Base-by-base conservation (phyloP, 305 asterid species). In the Fraxinus nigra region DNA sequence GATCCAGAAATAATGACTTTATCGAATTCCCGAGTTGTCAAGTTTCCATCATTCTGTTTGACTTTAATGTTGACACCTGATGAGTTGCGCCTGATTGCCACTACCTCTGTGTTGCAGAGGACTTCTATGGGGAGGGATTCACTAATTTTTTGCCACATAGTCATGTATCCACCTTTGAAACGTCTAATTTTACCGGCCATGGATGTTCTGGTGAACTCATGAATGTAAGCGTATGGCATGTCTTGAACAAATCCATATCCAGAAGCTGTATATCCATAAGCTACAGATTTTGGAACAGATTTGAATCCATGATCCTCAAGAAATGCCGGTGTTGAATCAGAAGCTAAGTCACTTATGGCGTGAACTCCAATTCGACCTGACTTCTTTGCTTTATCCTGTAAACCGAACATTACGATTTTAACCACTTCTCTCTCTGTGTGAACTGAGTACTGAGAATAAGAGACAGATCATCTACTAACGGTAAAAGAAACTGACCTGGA, bases 141-240 rank as follows among this genome's bases (percentile, higher is more conserved):
- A 56, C 93, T 84, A 13, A 92, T 65, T 78, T 85, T 91, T 65
- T 89, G 90, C 98, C 98, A 92, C 22, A 93, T 87, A 75, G 89
- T 89, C 87, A 85, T 91, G 83, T 93, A 93, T 46, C 98, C 98
- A 3, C 93, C 95, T 88, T 78, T 92, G 26, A 92, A 92, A 22
- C 98, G 94, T 65, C 94, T 82, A 10, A 93, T 93, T 82, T 89
- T 93, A 35, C 97, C 98, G 11, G 93, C 97, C 94, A 93, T 92
- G 16, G 98, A 93, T 0, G 98, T 92, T 75, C 92, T 86, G 9
- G 91, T 93, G 87, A 93, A 93, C 82, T 93, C 98, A 26, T 93
- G 97, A 40, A 92, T 79, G 82, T 93, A 93, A 0, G 95, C 94
- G 30, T 93, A 93, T 33, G 97, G 89, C 97, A 93, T 92, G 81